Evolutionary conservation across 257 asterid genomes (phyloP), one percentile per base, ranked within the genome.

Genomic region (Primulina eburnea): DNA sequence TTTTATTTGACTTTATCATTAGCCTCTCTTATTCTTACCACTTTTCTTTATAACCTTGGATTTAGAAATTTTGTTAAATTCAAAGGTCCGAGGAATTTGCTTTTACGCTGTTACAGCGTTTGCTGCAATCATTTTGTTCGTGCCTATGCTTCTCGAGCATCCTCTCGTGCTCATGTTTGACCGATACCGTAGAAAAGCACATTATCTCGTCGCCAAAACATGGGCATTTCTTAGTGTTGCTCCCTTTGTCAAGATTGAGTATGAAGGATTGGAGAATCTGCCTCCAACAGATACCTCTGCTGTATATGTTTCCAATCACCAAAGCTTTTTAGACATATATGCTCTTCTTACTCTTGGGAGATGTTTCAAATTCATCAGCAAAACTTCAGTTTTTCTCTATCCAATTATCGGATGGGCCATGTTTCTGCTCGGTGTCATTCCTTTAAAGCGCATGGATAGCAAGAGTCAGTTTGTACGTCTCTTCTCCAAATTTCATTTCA

Each of bases 391-490:
- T 73, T 94, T 94, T 81, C 88, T 91, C 38, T 85, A 81, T 82
- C 99, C 99, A 26, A 82, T 94, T 79, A 81, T 94, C 43, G 97
- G 99, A 65, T 94, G 99, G 99, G 97, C 97, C 70, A 89, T 94
- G 99, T 91, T 86, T 84, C 75, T 91, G 73, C 74, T 91, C 72
- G 99, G 99, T 35, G 86, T 77, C 38, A 89, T 94, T 75, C 97
- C 99, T 18, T 79, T 94, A 74, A 94, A 86, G 90, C 97, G 99
- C 85, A 80, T 86, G 88, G 99, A 94, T 85, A 91, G 84, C 88
- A 82, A 92, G 79, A 94, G 99, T 73, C 99, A 91, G 77, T 63
- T 91, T 88, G 97, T 94, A 82, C 43, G 66, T 52, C 70, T 74
- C 74, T 70, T 70, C 65, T 69, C 35, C 34, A 62, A 34, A 56